Evolutionary conservation across 2,329 filamentous ascomycete genomes (phyloP), one percentile per base, ranked within the genome.

Genomic region (Stachybotrys chartarum): DNA sequence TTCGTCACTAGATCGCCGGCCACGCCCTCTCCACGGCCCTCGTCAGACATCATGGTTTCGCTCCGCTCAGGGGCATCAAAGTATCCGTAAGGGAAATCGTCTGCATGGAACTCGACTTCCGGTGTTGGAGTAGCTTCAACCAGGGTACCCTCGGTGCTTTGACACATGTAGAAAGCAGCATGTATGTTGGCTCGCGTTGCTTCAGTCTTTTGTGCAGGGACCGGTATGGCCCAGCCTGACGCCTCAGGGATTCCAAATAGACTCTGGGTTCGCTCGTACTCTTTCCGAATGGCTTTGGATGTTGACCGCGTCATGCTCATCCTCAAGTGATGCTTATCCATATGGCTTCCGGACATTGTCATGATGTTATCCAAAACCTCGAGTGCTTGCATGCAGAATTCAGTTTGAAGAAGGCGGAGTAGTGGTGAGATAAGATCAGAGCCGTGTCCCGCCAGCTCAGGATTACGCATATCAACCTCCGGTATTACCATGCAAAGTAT

Each of bases 281-380:
- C 92, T 68, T 97, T 97, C 51, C 90, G 86, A 52, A 94, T 88
- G 0, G 88, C 85, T 63, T 89, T 88, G 0, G 91, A 94, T 3
- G 91, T 91, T 1, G 89, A 86, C 12, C 90, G 87, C 6, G 91
- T 92, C 91, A 99, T 97, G 71, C 93, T 97, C 95, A 99, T 99
- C 45, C 94, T 85, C 56, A 99, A 76, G 66, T 97, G 91, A 63
- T 97, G 91, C 63, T 90, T 91, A 70, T 97, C 94, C 81, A 96
- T 91, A 1, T 93, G 88, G 35, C 89, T 91, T 5, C 90, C 89
- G 0, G 91, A 91, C 77, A 97, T 93, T 31, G 89, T 90, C 82
- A 97, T 96, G 63, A 97, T 94, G 60, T 93, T 90, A 70, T 99
- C 94, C 56, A 99, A 77, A 1, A 99, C 93, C 60, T 91, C 85